Evolutionary conservation across 2,329 filamentous ascomycete species (phyloP), one percentile per base, ranked within the genome.

Genomic region (Fusarium acutatum): DNA sequence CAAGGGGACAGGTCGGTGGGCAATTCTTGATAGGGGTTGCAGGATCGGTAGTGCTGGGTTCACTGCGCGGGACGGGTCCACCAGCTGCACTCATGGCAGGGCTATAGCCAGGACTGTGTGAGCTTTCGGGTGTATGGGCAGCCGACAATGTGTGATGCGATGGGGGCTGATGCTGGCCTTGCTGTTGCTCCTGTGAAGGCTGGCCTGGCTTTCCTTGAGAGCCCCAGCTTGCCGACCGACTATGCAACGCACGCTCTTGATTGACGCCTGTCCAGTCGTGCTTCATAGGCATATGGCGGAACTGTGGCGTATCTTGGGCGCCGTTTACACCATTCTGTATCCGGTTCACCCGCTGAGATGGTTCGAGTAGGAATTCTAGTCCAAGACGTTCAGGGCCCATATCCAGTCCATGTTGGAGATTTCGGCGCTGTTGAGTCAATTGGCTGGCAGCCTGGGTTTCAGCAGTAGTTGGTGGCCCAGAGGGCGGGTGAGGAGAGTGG

Each of bases 1-100:
- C 95, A 4, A 97, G 86, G 0, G 93, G 90, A 79, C 93, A 96
- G 0, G 93, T 95, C 2, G 94, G 88, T 4, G 86, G 80, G 26
- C 88, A 86, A 77, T 94, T 94, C 69, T 86, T 87, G 54, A 92
- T 83, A 38, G 87, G 78, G 28, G 69, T 61, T 28, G 80, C 73
- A 63, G 79, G 80, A 32, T 76, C 69, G 35, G 76, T 56, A 22
- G 69, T 35, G 47, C 14, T 67, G 30, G 62, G 64, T 32, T 76
- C 73, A 30, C 73, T 74, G 9, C 75, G 76, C 24, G 75, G 71
- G 5, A 67, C 63, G 18, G 68, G 62, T 24, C 64, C 68, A 5
- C 69, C 50, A 37, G 63, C 70, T 28, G 69, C 57, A 40, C 64
- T 78, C 56, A 70, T 63, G 30, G 62, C 75, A 32, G 76, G 74